These are phyloP conservation scores for Amylocystis lapponica DNA, from an alignment of 768 basidiomycete genomes.

Conservation along the genomic window DNA sequence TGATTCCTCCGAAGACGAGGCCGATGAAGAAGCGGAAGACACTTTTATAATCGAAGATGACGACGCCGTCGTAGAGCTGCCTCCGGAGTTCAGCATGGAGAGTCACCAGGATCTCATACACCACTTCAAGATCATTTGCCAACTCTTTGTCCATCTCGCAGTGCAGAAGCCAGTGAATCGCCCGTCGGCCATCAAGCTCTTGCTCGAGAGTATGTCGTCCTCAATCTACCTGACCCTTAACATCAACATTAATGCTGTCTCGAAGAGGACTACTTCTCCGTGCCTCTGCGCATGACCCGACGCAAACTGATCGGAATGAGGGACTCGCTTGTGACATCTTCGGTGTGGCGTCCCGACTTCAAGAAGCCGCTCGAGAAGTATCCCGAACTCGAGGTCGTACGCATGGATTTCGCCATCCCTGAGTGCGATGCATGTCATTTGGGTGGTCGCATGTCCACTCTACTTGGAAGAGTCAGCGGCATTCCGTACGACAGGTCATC, in stretches of 20 bases:
- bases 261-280: constrained; percentile 62
- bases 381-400: constrained; percentile 53
- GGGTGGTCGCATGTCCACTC: constrained; percentile 60
- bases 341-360: constrained; percentile 73
- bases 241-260: not conserved
- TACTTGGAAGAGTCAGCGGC: constrained; percentile 58
- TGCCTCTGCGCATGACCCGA: constrained; percentile 60
- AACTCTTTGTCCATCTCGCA: constrained; percentile 80
- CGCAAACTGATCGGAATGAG: constrained; percentile 65
- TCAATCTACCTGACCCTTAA: not conserved
- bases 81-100: constrained; percentile 75
- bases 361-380: constrained; percentile 58
- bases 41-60: constrained; percentile 66
- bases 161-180: constrained; percentile 50
- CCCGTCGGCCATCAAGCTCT: constrained; percentile 45
- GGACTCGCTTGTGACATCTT: constrained; percentile 79
- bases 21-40: constrained; percentile 28
- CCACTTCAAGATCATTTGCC: constrained; percentile 85
- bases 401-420: constrained; percentile 50
- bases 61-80: constrained; percentile 40
- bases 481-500: constrained; percentile 64
- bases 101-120: constrained; percentile 68
- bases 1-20: constrained; percentile 20
- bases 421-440: constrained; percentile 83
- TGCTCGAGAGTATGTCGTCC: constrained; percentile 41